Percentiles rank a stretch among this genome's conserved stretches.
phyloP scores from a whole-genome alignment of 73 alveolate species.

The Uronychia binucleata region DNA sequence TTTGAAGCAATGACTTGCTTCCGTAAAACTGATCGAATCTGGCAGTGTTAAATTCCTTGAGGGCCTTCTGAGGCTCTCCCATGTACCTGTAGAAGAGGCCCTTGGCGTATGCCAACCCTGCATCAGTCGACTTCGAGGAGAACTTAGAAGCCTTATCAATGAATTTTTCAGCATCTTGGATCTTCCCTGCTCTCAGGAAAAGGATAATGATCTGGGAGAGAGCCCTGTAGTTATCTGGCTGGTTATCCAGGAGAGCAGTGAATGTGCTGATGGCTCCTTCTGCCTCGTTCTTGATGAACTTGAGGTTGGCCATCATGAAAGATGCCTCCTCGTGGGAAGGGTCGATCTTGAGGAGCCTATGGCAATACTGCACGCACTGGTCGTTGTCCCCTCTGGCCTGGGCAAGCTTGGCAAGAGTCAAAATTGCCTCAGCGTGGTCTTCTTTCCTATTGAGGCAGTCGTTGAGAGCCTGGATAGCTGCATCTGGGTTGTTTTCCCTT shows the following conservation, averaged over 20 bases:
- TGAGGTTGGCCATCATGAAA: conserved; percentile 81
- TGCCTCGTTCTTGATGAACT: conserved; percentile 64
- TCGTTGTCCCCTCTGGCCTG: conserved; percentile 69
- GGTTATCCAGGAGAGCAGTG: conserved; percentile 56
- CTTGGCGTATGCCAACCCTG: conserved; percentile 95
- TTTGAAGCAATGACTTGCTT: conserved; percentile 83
- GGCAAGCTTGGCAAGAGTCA: conserved; percentile 66
- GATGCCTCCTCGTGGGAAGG: conserved; percentile 84
- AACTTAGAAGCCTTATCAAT: conserved; percentile 76
- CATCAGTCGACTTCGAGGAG: conserved; percentile 68
- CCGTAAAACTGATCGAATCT: conserved; percentile 93
- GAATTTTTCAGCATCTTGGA: conserved; percentile 71
- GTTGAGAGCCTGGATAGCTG: conserved; percentile 52
- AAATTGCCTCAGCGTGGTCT: conserved; percentile 68
- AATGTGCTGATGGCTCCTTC: conserved; percentile 74
- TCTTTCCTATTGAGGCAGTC: conserved; percentile 57
- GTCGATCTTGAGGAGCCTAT: conserved; percentile 73
- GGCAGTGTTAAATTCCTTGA: conserved; percentile 90
- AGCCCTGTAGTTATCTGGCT: conserved; percentile 81
- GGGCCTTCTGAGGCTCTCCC: conserved; percentile 91
- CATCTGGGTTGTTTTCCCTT: conserved; percentile 74
- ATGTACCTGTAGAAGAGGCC: conserved; percentile 90
- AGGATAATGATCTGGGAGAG: conserved; percentile 63
- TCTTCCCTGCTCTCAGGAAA: conserved; percentile 76
- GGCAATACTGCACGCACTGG: conserved; percentile 75